phyloP scores from a whole-genome alignment of 192 early-diverging fungal species.

The Obelidium mucronatum region DNA sequence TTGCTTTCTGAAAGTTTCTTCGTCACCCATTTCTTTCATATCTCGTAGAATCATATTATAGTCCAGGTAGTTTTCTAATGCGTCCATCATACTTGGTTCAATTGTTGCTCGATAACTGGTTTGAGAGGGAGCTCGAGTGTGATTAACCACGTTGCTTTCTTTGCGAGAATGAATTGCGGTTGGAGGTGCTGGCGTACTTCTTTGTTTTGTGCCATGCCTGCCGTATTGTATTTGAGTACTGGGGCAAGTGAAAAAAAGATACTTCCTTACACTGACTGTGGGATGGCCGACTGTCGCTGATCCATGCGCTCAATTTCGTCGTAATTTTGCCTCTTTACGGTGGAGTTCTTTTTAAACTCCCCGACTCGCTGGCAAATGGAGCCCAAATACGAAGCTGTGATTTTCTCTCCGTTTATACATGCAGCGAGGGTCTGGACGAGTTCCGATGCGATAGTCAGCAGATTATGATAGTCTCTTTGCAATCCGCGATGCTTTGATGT shows the following conservation, averaged over 20 bases:
- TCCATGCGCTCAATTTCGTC: neutral
- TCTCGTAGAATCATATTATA: constrained; percentile 38
- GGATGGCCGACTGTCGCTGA: neutral
- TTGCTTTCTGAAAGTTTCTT: constrained; percentile 12
- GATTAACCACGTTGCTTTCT: neutral
- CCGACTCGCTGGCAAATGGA: constrained; percentile 51
- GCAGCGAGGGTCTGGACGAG: constrained; percentile 58
- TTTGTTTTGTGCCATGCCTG: neutral
- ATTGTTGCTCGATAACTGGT: too few species aligned
- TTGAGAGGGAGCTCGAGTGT: neutral
- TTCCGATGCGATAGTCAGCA: constrained; percentile 61
- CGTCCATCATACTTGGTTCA: neutral
- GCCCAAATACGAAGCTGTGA: constrained; percentile 55
- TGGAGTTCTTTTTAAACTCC: constrained; percentile 41
- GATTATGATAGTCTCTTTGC: constrained; percentile 59
- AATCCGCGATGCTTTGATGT: constrained; percentile 18
- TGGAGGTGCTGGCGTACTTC: constrained; percentile 8
- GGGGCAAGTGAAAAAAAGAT: neutral
- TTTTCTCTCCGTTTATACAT: constrained; percentile 58
- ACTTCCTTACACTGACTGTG: neutral
- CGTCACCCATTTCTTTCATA: constrained; percentile 17
- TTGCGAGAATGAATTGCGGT: neutral
- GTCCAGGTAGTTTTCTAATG: constrained; percentile 40
- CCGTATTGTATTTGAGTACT: too few species aligned
- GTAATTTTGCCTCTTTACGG: neutral